Conservation (phyloP, 441 rosid species). For the Adansonia rubrostipa region DNA sequence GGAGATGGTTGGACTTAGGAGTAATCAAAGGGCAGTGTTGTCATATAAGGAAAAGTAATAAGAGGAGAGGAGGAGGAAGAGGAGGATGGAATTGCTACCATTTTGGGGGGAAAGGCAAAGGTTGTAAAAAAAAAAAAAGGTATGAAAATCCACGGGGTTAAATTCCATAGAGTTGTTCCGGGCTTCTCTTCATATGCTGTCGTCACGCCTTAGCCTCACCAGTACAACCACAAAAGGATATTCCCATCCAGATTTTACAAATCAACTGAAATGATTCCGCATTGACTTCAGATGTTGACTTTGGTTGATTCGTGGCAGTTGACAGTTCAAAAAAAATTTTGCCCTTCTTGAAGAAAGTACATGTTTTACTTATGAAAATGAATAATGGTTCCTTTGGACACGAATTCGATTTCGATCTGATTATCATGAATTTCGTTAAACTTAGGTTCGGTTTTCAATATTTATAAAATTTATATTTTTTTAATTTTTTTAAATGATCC, state of each 20-base stretch:
- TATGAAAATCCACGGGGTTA: not conserved
- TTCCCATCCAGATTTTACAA: not conserved
- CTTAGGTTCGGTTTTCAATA: too few species aligned
- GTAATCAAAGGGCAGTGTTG: not conserved
- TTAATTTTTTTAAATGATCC: too few species aligned
- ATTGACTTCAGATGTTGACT: not conserved
- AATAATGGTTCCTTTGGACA: too few species aligned
- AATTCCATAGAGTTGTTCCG: too few species aligned
- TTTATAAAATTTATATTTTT: too few species aligned
- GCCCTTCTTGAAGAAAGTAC: too few species aligned
- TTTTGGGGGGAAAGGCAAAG: not conserved
- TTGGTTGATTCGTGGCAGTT: too few species aligned
- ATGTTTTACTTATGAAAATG: too few species aligned
- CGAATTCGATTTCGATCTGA: too few species aligned
- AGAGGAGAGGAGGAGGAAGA: not conserved
- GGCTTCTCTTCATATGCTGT: not conserved
- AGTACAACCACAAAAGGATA: not conserved
- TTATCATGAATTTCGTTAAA: too few species aligned
- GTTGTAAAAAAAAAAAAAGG: not conserved
- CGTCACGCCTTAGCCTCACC: not conserved
- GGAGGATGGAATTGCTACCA: not conserved
- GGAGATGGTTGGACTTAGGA: not conserved
- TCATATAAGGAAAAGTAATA: not conserved
- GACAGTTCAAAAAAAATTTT: too few species aligned
- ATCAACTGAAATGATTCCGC: not conserved